A percentile compares a stretch with the other conserved stretches of the same genome.
These are phyloP conservation scores for Themeda triandra DNA, from an alignment of 176 grass and related monocot species.

Conservation along the genomic window DNA sequence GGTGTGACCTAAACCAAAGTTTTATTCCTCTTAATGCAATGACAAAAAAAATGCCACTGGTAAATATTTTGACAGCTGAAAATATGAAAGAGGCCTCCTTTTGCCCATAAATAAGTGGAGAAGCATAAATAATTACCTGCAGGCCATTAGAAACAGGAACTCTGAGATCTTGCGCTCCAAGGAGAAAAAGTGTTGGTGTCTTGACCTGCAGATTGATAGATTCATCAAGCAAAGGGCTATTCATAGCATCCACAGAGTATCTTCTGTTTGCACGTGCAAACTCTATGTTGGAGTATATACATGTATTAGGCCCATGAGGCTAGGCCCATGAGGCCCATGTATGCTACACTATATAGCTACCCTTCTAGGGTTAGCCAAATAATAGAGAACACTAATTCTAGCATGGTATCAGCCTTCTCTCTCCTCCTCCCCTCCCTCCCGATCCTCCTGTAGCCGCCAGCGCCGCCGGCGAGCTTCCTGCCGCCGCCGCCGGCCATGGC, in stretches of 20 bases:
- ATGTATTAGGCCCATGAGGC: too few species aligned
- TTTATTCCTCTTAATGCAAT: neutral
- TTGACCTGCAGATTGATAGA: constrained; percentile 58
- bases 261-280: neutral
- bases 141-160: constrained; percentile 98
- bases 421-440: too few species aligned
- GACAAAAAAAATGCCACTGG: neutral
- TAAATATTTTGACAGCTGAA: constrained; percentile 4
- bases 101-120: neutral
- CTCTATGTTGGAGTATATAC: too few species aligned
- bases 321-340: too few species aligned
- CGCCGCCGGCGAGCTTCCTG: too few species aligned
- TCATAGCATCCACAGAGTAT: neutral
- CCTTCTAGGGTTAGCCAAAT: too few species aligned
- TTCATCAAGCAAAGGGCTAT: constrained; percentile 10
- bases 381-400: too few species aligned
- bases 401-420: too few species aligned
- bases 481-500: too few species aligned
- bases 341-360: too few species aligned
- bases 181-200: constrained; percentile 73
- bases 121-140: constrained; percentile 50
- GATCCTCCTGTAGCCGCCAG: too few species aligned
- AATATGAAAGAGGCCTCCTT: neutral
- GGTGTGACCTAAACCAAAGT: neutral
- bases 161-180: constrained; percentile 91